Base-by-base conservation (phyloP, 148 eudicot species). In the Diospyros lotus region DNA sequence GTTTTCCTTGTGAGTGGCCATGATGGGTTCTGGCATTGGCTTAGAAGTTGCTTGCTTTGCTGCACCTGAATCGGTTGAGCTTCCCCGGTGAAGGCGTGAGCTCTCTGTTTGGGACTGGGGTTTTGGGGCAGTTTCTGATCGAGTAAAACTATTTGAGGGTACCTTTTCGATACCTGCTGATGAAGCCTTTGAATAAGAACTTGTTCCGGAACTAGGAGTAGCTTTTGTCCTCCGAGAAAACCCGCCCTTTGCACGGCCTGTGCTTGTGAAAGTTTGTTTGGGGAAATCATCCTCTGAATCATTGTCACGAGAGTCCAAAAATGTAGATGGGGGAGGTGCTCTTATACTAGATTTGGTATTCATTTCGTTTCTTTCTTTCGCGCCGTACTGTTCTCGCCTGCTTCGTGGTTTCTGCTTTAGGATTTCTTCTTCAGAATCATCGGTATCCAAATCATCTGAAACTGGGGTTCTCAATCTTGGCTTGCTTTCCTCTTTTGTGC, bases 161-260 rank as follows among this genome's bases (percentile, higher is more conserved):
- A 69, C 77, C 59, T 69, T 84, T 14, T 78, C 79, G 8, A 78
- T 54, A 53, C 72, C 56, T 72, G 76, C 80, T 12, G 58, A 56
- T 56, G 65, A 76, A 6, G 51, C 42, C 75, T 74, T 81, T 2
- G 83, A 42, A 56, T 78, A 72, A 66, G 86, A 78, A 66, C 60
- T 79, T 50, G 74, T 73, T 65, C 55, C 83, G 73, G 78, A 50
- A 77, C 63, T 72, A 3, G 84, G 52, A 62, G 89, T 77, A 66
- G 83, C 85, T 75, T 87, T 89, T 17, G 97, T 90, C 79, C 97
- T 89, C 68, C 93, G 82, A 77, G 97, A 90, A 69, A 77, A 28
- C 66, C 85, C 96, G 81, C 85, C 78, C 67, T 73, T 81, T 2
- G 72, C 69, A 69, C 69, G 73, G 41, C 52, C 80, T 79, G 65